Conservation (phyloP, 805 yeast species). For the Candida morakotiae region DNA sequence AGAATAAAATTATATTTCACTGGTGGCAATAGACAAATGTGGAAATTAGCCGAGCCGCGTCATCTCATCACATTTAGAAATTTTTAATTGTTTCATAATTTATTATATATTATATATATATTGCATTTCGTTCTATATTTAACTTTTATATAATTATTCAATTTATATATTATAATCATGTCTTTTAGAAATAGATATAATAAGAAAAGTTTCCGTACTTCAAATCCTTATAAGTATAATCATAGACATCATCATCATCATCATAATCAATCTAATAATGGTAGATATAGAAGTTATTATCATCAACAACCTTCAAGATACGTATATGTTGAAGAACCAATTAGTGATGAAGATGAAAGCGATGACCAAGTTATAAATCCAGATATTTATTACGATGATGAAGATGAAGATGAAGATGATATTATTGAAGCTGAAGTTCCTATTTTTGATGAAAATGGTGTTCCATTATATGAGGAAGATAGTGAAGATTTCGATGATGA, state of each 20-base stretch:
- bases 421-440: constrained; percentile 2
- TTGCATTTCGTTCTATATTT: neutral
- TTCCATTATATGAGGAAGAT: constrained; percentile 7
- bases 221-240: neutral
- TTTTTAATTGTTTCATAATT: constrained; percentile 5
- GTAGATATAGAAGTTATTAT: constrained; percentile 28
- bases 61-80: constrained; percentile 11
- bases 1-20: neutral
- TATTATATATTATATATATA: neutral
- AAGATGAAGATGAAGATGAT: constrained; percentile 7
- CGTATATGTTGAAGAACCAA: constrained; percentile 44
- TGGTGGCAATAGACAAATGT: constrained; percentile 5
- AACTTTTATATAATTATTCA: neutral
- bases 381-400: constrained; percentile 6
- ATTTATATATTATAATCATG: constrained; percentile 7
- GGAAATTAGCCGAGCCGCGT: constrained; percentile 9
- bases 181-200: constrained; percentile 15
- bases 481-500: constrained; percentile 4
- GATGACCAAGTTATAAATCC: constrained; percentile 11
- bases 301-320: constrained; percentile 29
- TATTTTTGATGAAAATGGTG: constrained; percentile 3
- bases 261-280: constrained; percentile 1
- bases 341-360: constrained; percentile 25
- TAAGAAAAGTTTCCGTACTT: constrained; percentile 14
- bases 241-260: neutral